phyloP scores from a whole-genome alignment of 2,329 filamentous ascomycete species.

The Diaporthe australafricana region DNA sequence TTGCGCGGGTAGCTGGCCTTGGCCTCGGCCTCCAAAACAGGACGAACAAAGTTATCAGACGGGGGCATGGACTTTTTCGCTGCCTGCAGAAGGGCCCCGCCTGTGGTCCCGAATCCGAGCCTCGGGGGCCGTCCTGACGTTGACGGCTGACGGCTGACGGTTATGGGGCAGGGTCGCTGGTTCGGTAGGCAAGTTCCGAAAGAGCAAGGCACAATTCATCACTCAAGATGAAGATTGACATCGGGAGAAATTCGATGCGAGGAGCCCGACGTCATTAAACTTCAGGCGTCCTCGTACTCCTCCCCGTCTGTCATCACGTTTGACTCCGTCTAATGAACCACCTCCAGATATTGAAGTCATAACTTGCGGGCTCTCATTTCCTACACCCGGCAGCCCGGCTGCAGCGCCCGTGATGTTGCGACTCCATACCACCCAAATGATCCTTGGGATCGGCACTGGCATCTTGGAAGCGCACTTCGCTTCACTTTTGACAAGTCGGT shows the following conservation, averaged over 20 bases:
- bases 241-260: constrained; percentile 27
- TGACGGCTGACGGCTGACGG: not conserved
- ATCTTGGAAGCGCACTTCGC: not conserved
- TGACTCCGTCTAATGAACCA: not conserved
- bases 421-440: not conserved
- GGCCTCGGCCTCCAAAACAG: constrained; percentile 8
- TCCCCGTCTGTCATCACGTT: not conserved
- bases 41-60: constrained; percentile 8
- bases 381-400: not conserved
- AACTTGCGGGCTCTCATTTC: constrained; percentile 14
- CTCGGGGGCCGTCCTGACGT: not conserved
- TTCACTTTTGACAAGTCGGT: constrained; percentile 15
- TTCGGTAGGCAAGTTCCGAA: constrained; percentile 17
- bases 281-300: not conserved
- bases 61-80: not conserved
- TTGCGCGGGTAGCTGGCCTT: not conserved
- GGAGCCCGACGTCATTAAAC: constrained; percentile 4
- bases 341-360: constrained; percentile 4
- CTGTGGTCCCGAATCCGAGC: not conserved
- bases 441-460: constrained; percentile 15
- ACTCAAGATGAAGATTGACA: constrained; percentile 25
- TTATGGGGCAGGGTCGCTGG: too few relatives aligned
- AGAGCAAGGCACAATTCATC: not conserved
- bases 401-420: not conserved
- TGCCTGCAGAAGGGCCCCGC: not conserved